Evolutionary conservation across 345 rosid genomes (phyloP), one percentile per base, ranked within the genome.

Genomic region (Mangifera indica): DNA sequence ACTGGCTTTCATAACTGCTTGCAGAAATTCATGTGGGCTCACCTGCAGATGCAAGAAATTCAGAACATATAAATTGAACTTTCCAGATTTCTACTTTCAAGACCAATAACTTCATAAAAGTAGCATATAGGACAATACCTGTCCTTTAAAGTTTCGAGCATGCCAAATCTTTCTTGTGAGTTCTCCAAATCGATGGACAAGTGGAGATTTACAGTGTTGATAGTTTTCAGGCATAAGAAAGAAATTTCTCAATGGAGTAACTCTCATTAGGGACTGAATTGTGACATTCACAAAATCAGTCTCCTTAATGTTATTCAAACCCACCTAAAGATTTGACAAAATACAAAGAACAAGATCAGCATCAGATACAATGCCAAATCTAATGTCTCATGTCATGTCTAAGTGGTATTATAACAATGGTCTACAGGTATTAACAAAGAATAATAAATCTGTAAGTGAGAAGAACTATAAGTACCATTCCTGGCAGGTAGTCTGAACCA

Each of bases 401-500:
- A 60, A 61, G 55, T 14, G 48, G 6, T 2, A 57, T 44, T 7
- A 7, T 21, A 24, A 40, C 20, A 22, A 69, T 67, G 44, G 25
- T 70, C 60, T 44, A 40, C 53, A 21, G 63, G 32, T 10, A 34
- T 22, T 64, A 40, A 32, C 13, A n/a, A 52, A 46, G 20, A 53
- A 15, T 18, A 10, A 15, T 7, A 18, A 17, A 15, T 10, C 40
- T 52, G 57, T 44, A 63, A 45, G 58, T 37, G 24, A 62, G 55
- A n/a, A 62, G 7, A 63, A 67, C 26, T 18, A 54, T 11, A 20
- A 34, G 12, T 74, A 91, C 97, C 98, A 95, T 95, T 84, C 99
- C 99, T 0, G 99, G 99, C 72, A 95, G 96, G 76, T 95, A 93
- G 83, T 95, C 96, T 44, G 99, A 93, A 70, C 99, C 99, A 82